Evolutionary conservation across 768 basidiomycete species (phyloP), one percentile per base, ranked within the genome.

Genomic region (Agaricus bisporus): DNA sequence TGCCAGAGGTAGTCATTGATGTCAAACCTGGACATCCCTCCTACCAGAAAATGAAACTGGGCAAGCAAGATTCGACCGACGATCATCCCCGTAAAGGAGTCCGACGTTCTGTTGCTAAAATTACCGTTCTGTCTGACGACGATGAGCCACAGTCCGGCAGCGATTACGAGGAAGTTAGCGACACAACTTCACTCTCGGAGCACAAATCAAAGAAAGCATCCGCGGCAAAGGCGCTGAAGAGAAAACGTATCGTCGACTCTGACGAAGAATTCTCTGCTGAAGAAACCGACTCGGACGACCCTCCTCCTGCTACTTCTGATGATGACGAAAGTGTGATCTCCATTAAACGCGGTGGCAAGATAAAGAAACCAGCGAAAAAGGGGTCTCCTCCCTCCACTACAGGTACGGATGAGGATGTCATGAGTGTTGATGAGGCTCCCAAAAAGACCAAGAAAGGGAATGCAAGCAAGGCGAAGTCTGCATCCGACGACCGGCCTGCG

Each of bases 1-100:
- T 81, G 32, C 38, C 38, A 39, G 84, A 86, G 60, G 85, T 87
- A 7, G 77, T 85, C 15, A 78, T 88, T 36, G 68, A 71, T 4
- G 60, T 64, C 64, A 46, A 64, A 63, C 54, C 46, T 54, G 54
- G 62, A 38, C 51, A 63, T 44, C 39, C 56, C 18, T 41, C 53
- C n/a, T 54, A 54, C 22, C 14, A 53, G 17, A 60, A 58, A 38
- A 60, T 62, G 20, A 58, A 63, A 17, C 56, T 45, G 10, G 62
- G 58, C 41, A 68, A 12, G 66, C 64, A 26, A 62, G 73, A 74
- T 26, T 66, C 68, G 1, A 76, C 73, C 17, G 71, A 68, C 2
- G 73, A 73, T n/a, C 61, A 48, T 0, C 64, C 64, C 29, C 66
- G 62, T 48, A 66, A 72, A 55, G 72, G 74, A 37, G 61, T 67